Conservation (phyloP, 202 grass and related monocot species). For the Dendrocalamus latiflorus region DNA sequence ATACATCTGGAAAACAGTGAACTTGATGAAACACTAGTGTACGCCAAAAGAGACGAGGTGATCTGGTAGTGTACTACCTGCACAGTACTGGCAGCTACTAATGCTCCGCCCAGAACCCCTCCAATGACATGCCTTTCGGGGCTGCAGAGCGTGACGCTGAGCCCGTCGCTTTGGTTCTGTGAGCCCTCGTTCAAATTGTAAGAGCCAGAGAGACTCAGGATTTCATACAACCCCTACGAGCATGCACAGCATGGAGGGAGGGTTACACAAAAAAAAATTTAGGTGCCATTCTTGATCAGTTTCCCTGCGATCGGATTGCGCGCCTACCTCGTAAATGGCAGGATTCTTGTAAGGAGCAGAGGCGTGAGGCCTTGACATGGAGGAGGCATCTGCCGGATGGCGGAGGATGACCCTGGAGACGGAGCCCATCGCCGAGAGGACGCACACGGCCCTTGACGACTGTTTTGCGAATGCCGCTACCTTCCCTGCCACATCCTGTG, state of each 20-base stretch:
- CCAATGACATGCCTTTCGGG: slow-evolving; percentile 63
- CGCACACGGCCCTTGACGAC: slow-evolving; percentile 54
- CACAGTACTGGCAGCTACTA: slow-evolving; percentile 58
- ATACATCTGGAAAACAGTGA: neutral
- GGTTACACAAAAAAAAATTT: neutral
- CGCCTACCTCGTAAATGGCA: slow-evolving; percentile 43
- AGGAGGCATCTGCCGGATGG: slow-evolving; percentile 26
- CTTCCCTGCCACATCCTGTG: slow-evolving; percentile 60
- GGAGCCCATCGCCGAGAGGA: slow-evolving; percentile 70
- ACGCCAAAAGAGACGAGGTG: neutral
- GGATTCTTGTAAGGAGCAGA: slow-evolving; percentile 24
- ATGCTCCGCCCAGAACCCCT: slow-evolving; percentile 55
- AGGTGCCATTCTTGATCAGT: neutral
- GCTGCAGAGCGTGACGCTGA: slow-evolving; percentile 66
- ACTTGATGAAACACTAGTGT: neutral
- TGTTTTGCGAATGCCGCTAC: slow-evolving; percentile 56
- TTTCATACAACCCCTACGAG: slow-evolving; percentile 64
- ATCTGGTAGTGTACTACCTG: slow-evolving; percentile 36
- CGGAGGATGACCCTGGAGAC: slow-evolving; percentile 60
- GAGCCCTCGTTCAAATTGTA: slow-evolving; percentile 58
- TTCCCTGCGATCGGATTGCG: neutral
- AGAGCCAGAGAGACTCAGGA: slow-evolving; percentile 59
- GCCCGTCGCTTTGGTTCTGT: slow-evolving; percentile 33
- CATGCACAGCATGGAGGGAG: neutral
- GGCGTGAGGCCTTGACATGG: neutral